Conservation (phyloP, 176 grass and related monocot species). For the Zea luxurians region DNA sequence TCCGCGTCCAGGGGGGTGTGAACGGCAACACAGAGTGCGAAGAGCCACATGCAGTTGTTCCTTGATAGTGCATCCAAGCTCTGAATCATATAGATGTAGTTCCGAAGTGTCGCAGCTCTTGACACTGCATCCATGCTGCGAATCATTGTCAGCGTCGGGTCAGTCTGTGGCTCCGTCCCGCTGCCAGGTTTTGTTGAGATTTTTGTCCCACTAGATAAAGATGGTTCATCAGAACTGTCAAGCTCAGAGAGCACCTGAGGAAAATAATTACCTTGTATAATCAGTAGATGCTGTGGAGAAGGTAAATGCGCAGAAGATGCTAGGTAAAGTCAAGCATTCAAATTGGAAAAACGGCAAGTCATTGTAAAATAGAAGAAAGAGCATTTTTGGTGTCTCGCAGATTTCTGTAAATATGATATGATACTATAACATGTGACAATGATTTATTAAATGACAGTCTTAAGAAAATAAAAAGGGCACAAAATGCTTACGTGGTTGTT, state of each 20-base stretch:
- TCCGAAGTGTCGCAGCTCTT: slow-evolving; percentile 59
- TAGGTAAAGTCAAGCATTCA: neutral
- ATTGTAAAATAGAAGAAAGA: neutral
- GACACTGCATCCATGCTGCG: slow-evolving; percentile 63
- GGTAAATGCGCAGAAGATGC: neutral
- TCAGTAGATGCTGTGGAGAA: neutral
- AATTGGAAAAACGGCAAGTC: neutral
- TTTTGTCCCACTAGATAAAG: neutral
- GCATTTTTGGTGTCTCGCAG: neutral
- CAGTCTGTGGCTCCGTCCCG: slow-evolving; percentile 39
- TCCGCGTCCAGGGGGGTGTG: slow-evolving; percentile 59
- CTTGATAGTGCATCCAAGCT: slow-evolving; percentile 55
- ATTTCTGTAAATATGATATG: neutral
- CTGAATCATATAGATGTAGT: slow-evolving; percentile 61
- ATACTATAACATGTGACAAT: neutral
- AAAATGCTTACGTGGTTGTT: neutral
- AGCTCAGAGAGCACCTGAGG: slow-evolving; percentile 51
- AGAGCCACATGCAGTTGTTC: slow-evolving; percentile 81
- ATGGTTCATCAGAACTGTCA: slow-evolving; percentile 42
- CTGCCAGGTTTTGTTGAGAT: slow-evolving; percentile 26
- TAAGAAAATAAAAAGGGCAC: neutral
- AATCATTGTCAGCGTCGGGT: slow-evolving; percentile 53
- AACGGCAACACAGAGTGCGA: slow-evolving; percentile 63
- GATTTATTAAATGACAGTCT: neutral
- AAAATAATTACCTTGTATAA: neutral